Evolutionary conservation across 1,139 yeast genomes (phyloP).

Genomic region (Protomyces pachydermus): DNA sequence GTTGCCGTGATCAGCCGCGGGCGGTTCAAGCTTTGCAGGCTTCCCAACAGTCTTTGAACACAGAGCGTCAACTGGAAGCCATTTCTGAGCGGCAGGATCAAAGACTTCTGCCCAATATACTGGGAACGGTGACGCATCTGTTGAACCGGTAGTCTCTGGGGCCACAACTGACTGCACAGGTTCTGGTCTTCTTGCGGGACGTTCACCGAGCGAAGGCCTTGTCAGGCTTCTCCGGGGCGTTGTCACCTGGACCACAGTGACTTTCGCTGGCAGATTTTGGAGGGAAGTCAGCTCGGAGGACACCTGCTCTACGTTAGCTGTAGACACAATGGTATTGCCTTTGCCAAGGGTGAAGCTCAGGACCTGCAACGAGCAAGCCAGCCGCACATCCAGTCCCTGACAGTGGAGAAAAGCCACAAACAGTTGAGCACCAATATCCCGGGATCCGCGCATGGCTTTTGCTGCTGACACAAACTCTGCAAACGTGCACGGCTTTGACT

Average conservation of each 20-base stretch:
- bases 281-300: background rate
- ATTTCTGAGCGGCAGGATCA: conserved; percentile 64
- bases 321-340: background rate
- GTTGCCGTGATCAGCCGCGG: conserved; percentile 55
- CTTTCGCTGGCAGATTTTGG: background rate
- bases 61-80: conserved; percentile 85
- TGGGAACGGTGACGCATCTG: conserved; percentile 49
- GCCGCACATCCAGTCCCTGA: conserved; percentile 64
- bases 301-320: background rate
- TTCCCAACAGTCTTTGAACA: conserved; percentile 62
- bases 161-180: background rate
- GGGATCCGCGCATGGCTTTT: conserved; percentile 54
- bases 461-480: conserved; percentile 46
- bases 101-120: conserved; percentile 93
- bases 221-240: conserved; percentile 4
- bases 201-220: conserved; percentile 8
- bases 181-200: background rate
- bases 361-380: conserved; percentile 80
- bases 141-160: background rate
- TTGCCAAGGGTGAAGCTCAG: conserved; percentile 55
- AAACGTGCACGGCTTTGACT: conserved; percentile 34
- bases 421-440: conserved; percentile 83
- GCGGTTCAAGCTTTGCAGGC: conserved; percentile 78
- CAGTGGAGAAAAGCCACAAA: conserved; percentile 72
- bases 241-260: background rate